Evolutionary conservation across 2,329 filamentous ascomycete genomes (phyloP), one percentile per base, ranked within the genome.

Genomic region (Colletotrichum sp.): DNA sequence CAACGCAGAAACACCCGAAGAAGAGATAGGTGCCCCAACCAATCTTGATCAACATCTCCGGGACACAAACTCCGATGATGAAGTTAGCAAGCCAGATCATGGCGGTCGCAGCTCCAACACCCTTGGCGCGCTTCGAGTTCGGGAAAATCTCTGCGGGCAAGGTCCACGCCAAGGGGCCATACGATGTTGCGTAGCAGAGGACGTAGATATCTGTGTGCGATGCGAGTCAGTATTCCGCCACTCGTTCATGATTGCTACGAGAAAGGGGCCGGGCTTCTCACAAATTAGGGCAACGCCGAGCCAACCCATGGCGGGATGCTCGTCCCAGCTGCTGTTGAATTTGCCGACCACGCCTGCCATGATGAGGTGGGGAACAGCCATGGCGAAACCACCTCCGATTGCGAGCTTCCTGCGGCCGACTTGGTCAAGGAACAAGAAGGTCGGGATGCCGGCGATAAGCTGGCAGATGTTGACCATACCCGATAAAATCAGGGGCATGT

Each of bases 1-100:
- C 80, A 2, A 89, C 79, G 75, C 88, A 89, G 76, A 91, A 91
- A 4, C 86, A 84, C 0, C 88, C 90, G 66, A 91, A 91, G 82
- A 91, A 91, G 10, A 89, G 82, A 72, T 91, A 91, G 0, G 86
- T 85, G 2, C 86, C 85, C 75, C 82, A 88, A 3, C 83, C 83
- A 1, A 88, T 89, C 55, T 88, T 86, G 69, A 89, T 82, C 8
- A 91, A 84, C 58, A 92, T 85, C 2, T 88, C 87, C 0, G 89
- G 90, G 0, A 89, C 90, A 18, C 89, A 87, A 24, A 91, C 85
- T 9, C 90, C 89, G 62, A 81, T 78, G 34, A 81, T 87, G 70
- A 83, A 84, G 74, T 82, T 83, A 6, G 78, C 79, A 8, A 86
- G 70, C 85, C 85, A 86, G 52, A 81, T 82, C 56, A 80, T 81